Percentiles rank a stretch among this genome's conserved stretches.
Conservation (phyloP, 2,329 filamentous ascomycete genomes). For the Albophoma yamanashiensis region DNA sequence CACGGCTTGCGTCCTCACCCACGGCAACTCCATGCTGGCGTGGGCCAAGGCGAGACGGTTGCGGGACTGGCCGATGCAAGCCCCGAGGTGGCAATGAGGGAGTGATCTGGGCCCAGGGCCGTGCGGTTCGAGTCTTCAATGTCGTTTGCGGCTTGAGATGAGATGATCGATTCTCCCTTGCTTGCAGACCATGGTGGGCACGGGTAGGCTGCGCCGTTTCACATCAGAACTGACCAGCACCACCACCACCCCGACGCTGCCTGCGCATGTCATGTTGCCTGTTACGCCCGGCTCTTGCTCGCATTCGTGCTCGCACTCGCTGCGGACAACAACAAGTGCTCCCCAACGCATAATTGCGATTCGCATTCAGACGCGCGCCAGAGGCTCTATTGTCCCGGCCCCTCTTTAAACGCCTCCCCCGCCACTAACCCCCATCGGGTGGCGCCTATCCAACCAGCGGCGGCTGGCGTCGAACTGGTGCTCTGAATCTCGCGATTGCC, state of each 20-base stretch:
- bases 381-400: slow-evolving; percentile 5
- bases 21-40: background rate
- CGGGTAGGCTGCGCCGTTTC: background rate
- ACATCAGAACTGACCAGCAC: background rate
- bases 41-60: background rate
- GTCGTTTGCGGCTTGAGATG: slow-evolving; percentile 1
- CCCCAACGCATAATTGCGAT: slow-evolving; percentile 1
- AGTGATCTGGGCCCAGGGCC: background rate
- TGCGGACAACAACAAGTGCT: background rate
- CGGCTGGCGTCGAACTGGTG: background rate
- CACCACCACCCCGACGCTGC: background rate
- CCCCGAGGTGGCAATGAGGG: background rate
- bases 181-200: background rate
- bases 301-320: background rate
- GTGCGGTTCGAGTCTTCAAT: background rate
- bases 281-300: background rate
- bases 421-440: slow-evolving; percentile 4
- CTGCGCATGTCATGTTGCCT: background rate
- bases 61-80: background rate
- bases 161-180: slow-evolving; percentile 4
- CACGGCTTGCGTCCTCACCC: background rate
- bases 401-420: slow-evolving; percentile 2
- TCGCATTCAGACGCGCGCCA: background rate
- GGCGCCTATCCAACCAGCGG: background rate
- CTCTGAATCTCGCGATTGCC: background rate